phyloP scores from a whole-genome alignment of 306 rosid genomes.

The Bauhinia variegata region DNA sequence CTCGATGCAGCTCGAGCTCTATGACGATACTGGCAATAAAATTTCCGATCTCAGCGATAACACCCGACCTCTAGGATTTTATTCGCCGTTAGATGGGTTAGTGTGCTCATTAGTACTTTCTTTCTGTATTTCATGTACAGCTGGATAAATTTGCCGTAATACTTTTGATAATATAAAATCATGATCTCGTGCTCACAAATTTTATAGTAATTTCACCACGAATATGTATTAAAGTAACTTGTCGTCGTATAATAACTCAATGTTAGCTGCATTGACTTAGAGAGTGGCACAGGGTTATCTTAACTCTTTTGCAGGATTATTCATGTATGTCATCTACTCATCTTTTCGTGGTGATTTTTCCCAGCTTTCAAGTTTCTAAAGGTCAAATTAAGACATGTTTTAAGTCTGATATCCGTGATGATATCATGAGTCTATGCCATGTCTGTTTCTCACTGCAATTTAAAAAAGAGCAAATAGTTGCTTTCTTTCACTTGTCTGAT shows the following conservation, averaged over 20 bases:
- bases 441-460: slow-evolving; percentile 1
- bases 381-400: neutral
- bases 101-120: neutral
- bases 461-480: neutral
- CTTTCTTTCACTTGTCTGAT: neutral
- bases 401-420: neutral
- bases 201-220: neutral
- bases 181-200: neutral
- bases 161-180: neutral
- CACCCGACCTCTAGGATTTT: slow-evolving; percentile 69
- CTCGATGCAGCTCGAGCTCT: slow-evolving; percentile 77
- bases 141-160: no score
- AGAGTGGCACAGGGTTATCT: slow-evolving; percentile 2
- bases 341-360: neutral
- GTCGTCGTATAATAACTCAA: neutral
- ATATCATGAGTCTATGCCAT: neutral
- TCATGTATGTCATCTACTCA: neutral
- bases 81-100: slow-evolving; percentile 85
- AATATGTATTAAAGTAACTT: neutral
- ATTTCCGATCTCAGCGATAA: slow-evolving; percentile 63
- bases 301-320: slow-evolving; percentile 3
- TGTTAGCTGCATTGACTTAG: slow-evolving; percentile 9
- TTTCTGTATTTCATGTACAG: neutral
- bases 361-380: neutral
- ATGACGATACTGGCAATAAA: slow-evolving; percentile 64